phyloP scores from a whole-genome alignment of 2,329 filamentous ascomycete species.

The Lecanosticta acicola region DNA sequence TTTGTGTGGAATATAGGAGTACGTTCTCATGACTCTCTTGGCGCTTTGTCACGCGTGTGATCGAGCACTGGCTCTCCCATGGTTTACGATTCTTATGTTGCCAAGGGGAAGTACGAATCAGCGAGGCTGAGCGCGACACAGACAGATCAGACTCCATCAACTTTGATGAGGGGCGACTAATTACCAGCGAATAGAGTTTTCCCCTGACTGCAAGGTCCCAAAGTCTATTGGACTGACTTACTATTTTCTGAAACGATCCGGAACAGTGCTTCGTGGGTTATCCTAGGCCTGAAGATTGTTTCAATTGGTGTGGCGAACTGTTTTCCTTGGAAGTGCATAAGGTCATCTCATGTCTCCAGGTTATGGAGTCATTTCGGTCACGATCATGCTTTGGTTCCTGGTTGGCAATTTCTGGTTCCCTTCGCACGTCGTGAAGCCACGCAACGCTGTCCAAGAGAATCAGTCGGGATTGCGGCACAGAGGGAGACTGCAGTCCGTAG shows the following conservation, averaged over 20 bases:
- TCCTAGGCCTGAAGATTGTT: background rate
- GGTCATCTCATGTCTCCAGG: background rate
- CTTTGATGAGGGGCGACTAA: background rate
- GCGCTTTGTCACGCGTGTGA: background rate
- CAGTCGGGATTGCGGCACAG: too few relatives aligned
- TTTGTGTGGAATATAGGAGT: background rate
- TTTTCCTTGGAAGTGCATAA: background rate
- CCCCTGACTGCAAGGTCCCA: background rate
- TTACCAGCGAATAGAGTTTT: background rate
- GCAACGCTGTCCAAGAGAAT: too few relatives aligned
- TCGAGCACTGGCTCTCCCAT: background rate
- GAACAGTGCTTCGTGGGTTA: background rate
- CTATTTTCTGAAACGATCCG: background rate
- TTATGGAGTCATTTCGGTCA: background rate
- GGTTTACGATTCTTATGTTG: background rate
- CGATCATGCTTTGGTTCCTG: background rate
- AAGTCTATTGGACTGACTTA: background rate
- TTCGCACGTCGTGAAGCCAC: too few relatives aligned
- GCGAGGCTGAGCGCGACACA: background rate
- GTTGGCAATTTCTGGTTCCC: background rate
- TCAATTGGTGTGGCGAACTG: background rate
- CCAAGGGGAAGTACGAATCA: background rate
- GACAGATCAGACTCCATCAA: background rate
- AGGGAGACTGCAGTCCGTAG: too few relatives aligned
- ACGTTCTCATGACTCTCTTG: background rate